Evolutionary conservation across 1,284 basidiomycete genomes (phyloP).

Genomic region (Ceraceosorus guamensis): DNA sequence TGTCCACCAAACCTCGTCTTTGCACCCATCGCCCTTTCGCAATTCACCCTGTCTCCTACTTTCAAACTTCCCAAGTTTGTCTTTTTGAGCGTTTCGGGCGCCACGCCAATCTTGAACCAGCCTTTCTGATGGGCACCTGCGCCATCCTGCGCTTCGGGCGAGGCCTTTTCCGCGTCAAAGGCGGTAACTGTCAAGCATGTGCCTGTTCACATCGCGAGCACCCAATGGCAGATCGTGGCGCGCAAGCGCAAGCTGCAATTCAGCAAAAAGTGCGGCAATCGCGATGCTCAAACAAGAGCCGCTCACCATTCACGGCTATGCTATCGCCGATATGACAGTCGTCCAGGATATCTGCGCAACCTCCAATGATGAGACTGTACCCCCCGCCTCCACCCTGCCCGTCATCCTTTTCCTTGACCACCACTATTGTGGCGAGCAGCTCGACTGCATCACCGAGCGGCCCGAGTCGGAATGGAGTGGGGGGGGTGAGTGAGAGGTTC

Average conservation of each 20-base stretch:
- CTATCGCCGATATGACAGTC: constrained; percentile 93
- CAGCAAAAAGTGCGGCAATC: not conserved
- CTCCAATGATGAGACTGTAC: constrained; percentile 72
- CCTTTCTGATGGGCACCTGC: too few species aligned
- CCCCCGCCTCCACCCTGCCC: constrained; percentile 61
- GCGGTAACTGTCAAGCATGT: constrained; percentile 80
- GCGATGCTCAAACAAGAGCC: too few species aligned
- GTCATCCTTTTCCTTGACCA: constrained; percentile 53
- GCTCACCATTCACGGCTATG: constrained; percentile 71
- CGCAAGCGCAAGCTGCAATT: not conserved
- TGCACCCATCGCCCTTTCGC: constrained; percentile 86
- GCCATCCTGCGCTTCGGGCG: too few species aligned
- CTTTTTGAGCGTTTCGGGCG: constrained; percentile 83
- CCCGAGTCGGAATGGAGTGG: not conserved
- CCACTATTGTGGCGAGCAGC: constrained; percentile 66
- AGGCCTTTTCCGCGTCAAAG: constrained; percentile 52
- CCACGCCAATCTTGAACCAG: constrained; percentile 85
- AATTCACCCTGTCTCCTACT: constrained; percentile 75
- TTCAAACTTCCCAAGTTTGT: constrained; percentile 73
- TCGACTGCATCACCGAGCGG: constrained; percentile 51
- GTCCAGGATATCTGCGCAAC: constrained; percentile 67
- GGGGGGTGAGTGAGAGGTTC: too few species aligned
- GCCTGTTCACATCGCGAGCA: not conserved
- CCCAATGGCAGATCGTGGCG: constrained; percentile 1
- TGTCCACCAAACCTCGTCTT: constrained; percentile 92